Conservation (phyloP, 768 basidiomycete genomes). For the Zangia roseola region DNA sequence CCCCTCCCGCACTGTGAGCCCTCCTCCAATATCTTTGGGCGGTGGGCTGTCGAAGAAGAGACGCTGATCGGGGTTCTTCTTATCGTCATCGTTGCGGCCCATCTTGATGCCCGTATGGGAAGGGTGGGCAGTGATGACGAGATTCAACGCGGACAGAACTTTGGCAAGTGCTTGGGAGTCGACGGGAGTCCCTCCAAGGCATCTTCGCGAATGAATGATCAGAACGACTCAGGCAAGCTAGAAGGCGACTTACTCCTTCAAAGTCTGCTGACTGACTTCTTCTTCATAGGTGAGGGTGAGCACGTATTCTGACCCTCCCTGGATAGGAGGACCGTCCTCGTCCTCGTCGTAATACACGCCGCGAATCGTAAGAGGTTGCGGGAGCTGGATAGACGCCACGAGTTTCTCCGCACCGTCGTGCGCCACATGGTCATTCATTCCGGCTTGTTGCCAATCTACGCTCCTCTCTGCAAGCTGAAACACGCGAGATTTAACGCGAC, state of each 20-base stretch:
- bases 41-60: constrained; percentile 40
- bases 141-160: constrained; percentile 47
- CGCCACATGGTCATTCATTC: constrained; percentile 38
- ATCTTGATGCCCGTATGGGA: constrained; percentile 42
- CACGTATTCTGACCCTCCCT: constrained; percentile 34
- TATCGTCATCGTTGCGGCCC: constrained; percentile 41
- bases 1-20: constrained; percentile 55
- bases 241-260: constrained; percentile 21
- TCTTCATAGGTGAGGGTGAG: constrained; percentile 40
- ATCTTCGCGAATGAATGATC: constrained; percentile 37
- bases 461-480: constrained; percentile 45
- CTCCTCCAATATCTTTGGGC: constrained; percentile 43
- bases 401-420: constrained; percentile 46
- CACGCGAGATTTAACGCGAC: constrained; percentile 41
- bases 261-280: constrained; percentile 32
- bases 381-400: constrained; percentile 38
- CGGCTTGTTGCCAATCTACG: constrained; percentile 36
- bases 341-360: constrained; percentile 41
- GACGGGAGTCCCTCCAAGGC: constrained; percentile 53
- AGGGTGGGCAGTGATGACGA: constrained; percentile 44
- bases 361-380: constrained; percentile 40
- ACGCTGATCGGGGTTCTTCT: constrained; percentile 32
- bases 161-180: constrained; percentile 56
- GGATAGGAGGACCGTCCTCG: constrained; percentile 21
- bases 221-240: constrained; percentile 14